These are phyloP conservation scores for Sisymbrium irio DNA, from an alignment of 345 rosid genomes.

Conservation along the genomic window DNA sequence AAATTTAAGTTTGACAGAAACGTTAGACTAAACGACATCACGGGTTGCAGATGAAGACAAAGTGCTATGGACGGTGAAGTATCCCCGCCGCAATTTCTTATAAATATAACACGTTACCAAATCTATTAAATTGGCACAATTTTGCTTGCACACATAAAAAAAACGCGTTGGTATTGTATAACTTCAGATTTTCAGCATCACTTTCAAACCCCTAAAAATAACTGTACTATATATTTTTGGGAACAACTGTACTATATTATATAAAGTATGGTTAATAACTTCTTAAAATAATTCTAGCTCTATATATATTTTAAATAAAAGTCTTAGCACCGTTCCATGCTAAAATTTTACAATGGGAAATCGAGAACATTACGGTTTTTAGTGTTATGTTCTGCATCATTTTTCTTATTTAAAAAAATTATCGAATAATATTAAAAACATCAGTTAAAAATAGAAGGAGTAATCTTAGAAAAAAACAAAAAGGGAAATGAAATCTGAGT, in stretches of 20 bases:
- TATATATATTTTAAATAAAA: neutral
- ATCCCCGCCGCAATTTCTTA: slow-evolving; percentile 19
- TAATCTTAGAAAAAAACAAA: neutral
- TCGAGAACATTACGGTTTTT: neutral
- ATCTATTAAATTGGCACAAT: neutral
- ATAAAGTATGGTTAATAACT: neutral
- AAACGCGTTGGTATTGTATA: neutral
- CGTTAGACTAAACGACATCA: neutral
- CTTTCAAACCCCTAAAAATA: neutral
- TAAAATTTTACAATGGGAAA: no score
- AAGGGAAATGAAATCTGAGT: slow-evolving; percentile 36
- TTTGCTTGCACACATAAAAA: neutral
- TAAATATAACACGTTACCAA: neutral
- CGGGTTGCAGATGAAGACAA: slow-evolving; percentile 9
- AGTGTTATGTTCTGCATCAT: neutral
- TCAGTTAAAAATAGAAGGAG: neutral
- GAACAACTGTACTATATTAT: neutral
- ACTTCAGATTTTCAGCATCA: neutral
- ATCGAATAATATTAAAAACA: neutral
- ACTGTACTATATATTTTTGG: neutral
- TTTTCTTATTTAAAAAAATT: neutral
- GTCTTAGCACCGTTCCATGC: neutral
- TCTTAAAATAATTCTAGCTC: neutral
- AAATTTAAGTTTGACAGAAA: neutral
- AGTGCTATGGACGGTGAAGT: neutral